Base-by-base conservation (phyloP, 1,284 basidiomycete species). In the Leccinum subspadiceum region DNA sequence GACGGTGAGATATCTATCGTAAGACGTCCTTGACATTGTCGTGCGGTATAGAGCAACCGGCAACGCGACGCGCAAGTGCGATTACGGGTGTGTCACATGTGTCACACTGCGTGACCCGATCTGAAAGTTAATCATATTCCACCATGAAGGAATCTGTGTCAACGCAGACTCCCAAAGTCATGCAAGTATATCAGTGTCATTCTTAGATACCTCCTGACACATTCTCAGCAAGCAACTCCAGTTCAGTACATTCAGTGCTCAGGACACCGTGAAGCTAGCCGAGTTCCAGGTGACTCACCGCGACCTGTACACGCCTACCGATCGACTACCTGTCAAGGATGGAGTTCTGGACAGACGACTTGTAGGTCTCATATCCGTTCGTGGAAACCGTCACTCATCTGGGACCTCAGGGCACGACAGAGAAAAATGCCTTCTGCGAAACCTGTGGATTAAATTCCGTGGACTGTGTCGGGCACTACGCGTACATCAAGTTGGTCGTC, bases 381-480 rank as follows among this genome's bases (percentile, higher is more conserved):
- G 56, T 46, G 54, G 17, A 37, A 50, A 15, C 15, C 20, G 8
- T 41, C n/a, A n/a, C 57, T 52, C 49, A 67, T 57, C 44, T 52
- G 35, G 24, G 24, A 22, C n/a, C 24, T 20, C 67, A 96, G 94
- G 97, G 97, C 51, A 96, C 96, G 2, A 94, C 94, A 49, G 95
- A 98, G 73, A 99, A 99, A 79, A 85, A 82, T 63, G 86, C 91
- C 9, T 91, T 88, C 65, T 99, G 97, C 76, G 92, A 96, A 74
- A 99, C 97, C 0, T 99, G 97, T 71, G 94, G 94, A 13, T 86
- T 95, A 64, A 88, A 87, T 48, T 89, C 94, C 60, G 92, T 95
- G 2, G 94, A 98, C 66, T 99, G 97, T 73, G 96, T 98, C 5
- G 97, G 97, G 1, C 96, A 98, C 75, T 98, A 96, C 75, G 96